These are phyloP conservation scores for Lactifluus piperatus DNA, from an alignment of 768 basidiomycete species.

Conservation along the genomic window DNA sequence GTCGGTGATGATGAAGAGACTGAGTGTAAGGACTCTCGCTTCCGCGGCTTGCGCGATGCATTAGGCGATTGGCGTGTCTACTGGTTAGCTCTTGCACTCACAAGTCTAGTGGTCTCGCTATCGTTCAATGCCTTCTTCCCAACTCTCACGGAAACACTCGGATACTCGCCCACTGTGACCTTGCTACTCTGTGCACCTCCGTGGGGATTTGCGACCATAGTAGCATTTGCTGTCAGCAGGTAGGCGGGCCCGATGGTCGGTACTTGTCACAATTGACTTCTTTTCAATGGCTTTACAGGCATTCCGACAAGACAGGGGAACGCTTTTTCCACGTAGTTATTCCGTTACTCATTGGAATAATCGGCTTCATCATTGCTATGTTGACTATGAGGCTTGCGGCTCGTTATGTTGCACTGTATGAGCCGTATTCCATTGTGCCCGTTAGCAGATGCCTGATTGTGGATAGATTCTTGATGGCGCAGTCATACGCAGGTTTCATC, in stretches of 20 bases:
- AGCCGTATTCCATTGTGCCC: background rate
- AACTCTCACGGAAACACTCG: conserved; percentile 65
- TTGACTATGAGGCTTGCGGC: conserved; percentile 51
- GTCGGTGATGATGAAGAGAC: conserved; percentile 41
- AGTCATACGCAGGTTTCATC: conserved; percentile 65
- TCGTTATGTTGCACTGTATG: conserved; percentile 59
- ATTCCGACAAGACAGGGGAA: conserved; percentile 64
- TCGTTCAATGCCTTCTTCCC: conserved; percentile 80
- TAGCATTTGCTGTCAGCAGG: conserved; percentile 47
- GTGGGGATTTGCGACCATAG: conserved; percentile 53
- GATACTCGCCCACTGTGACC: conserved; percentile 53
- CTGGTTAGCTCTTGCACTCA: conserved; percentile 62
- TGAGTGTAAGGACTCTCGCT: conserved; percentile 28
- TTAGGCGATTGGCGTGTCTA: conserved; percentile 77
- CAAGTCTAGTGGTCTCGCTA: conserved; percentile 50
- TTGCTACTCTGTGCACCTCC: conserved; percentile 74
- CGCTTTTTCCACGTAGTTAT: conserved; percentile 57
- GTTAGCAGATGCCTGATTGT: background rate
- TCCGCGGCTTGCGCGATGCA: conserved; percentile 47
- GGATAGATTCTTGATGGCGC: conserved; percentile 65
- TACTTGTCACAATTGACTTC: background rate
- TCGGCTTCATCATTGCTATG: conserved; percentile 61
- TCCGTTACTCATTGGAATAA: conserved; percentile 48
- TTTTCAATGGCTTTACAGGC: conserved; percentile 29
- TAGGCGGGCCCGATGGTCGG: background rate